A percentile compares a stretch with the other conserved stretches of the same genome.
Conservation (phyloP, 2,329 filamentous ascomycete species). For the Diaporthe caulivora region DNA sequence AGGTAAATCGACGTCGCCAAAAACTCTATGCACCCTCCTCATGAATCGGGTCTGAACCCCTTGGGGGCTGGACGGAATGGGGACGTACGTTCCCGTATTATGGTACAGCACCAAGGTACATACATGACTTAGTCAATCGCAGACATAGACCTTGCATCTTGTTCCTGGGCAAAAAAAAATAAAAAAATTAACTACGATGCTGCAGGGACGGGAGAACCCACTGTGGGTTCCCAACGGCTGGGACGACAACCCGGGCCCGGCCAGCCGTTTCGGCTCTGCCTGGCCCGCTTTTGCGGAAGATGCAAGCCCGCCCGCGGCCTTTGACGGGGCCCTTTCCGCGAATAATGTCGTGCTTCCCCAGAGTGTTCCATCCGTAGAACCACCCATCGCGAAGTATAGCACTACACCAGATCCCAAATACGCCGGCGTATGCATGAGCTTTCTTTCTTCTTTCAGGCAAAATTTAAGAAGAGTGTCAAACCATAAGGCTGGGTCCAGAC, state of each 20-base stretch:
- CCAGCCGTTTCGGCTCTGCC: not conserved
- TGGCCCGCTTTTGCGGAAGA: constrained; percentile 24
- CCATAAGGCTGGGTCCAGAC: not conserved
- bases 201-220: constrained; percentile 13
- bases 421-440: constrained; percentile 3
- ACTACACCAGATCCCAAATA: not conserved
- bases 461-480: not conserved
- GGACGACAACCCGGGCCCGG: not conserved
- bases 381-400: not conserved
- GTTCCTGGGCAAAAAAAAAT: too few relatives aligned
- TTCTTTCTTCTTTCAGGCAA: too few relatives aligned
- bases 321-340: constrained; percentile 21
- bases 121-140: not conserved
- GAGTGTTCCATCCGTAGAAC: not conserved
- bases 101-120: not conserved
- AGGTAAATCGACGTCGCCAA: constrained; percentile 25
- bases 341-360: constrained; percentile 23
- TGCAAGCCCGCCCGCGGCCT: constrained; percentile 19
- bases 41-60: constrained; percentile 23
- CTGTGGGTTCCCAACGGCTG: constrained; percentile 1
- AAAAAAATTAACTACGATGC: not conserved
- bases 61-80: constrained; percentile 17
- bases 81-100: not conserved
- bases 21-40: constrained; percentile 14
- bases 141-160: not conserved